Percentiles rank a stretch among this genome's conserved stretches.
Evolutionary conservation across 129 eudicot species (phyloP).

Genomic region (Lonicera japonica): DNA sequence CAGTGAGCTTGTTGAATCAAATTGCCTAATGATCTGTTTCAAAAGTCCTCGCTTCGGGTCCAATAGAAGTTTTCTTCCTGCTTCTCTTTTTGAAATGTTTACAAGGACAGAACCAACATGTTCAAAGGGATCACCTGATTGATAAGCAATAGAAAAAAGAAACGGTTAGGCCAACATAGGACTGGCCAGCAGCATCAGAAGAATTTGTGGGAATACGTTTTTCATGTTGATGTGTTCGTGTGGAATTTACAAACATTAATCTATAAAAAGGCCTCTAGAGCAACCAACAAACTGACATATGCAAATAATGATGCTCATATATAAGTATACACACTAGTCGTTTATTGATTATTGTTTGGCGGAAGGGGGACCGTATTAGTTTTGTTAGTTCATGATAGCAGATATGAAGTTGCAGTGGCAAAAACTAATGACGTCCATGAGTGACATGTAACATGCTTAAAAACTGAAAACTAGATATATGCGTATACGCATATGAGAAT

Average conservation of each 20-base stretch:
- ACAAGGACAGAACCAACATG: constrained; percentile 95
- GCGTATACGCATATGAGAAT: no score
- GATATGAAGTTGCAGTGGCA: no score
- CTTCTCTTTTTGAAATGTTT: constrained; percentile 72
- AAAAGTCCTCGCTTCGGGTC: constrained; percentile 86
- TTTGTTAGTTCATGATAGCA: no score
- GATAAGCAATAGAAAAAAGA: constrained; percentile 10
- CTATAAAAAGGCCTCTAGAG: no score
- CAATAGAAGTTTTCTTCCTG: constrained; percentile 66
- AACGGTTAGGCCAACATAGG: not conserved
- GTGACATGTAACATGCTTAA: no score
- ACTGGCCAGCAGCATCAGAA: not conserved
- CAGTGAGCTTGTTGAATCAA: constrained; percentile 74
- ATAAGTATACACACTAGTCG: no score
- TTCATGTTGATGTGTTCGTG: no score
- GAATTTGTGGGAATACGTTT: not conserved
- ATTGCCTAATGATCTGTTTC: constrained; percentile 80
- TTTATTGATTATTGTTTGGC: no score
- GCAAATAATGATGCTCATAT: not conserved
- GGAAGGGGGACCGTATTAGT: no score
- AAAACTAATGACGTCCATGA: no score
- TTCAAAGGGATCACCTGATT: constrained; percentile 84
- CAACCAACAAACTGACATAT: not conserved
- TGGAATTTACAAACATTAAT: no score
- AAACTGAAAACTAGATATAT: no score